Conservation (phyloP, 129 eudicot species). For the Pseudognaphalium luteoalbum region DNA sequence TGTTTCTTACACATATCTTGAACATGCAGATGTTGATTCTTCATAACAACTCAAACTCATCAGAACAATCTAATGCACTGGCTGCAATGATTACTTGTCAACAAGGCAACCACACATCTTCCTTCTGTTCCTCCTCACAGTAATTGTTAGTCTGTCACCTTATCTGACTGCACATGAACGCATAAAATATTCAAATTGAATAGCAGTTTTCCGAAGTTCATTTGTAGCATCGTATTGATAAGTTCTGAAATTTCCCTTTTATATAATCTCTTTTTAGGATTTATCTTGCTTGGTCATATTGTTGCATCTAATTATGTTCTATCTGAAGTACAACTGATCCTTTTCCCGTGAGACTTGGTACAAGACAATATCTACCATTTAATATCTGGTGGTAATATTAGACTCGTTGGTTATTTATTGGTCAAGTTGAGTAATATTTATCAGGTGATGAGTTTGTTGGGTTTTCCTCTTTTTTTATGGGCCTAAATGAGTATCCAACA, state of each 20-base stretch:
- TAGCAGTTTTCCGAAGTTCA: conserved; percentile 21
- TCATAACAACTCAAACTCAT: neutral
- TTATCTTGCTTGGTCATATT: neutral
- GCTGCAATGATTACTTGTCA: neutral
- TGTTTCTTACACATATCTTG: neutral
- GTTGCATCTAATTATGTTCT: neutral
- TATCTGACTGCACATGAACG: conserved; percentile 17
- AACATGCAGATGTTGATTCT: conserved; percentile 24
- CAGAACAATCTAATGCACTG: conserved; percentile 10
- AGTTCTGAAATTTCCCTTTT: conserved; percentile 2
- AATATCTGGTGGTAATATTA: too few relatives aligned
- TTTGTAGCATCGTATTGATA: conserved; percentile 11
- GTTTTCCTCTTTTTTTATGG: too few relatives aligned
- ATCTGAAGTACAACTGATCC: neutral
- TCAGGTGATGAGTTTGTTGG: too few relatives aligned
- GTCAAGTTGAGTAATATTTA: too few relatives aligned
- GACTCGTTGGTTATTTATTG: too few relatives aligned
- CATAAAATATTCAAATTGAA: conserved; percentile 14
- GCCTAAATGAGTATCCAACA: too few relatives aligned
- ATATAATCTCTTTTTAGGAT: neutral
- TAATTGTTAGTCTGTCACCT: neutral
- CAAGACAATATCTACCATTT: neutral
- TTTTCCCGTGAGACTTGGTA: neutral
- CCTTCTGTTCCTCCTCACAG: neutral
- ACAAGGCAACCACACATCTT: neutral